These are phyloP conservation scores for Patellaria atrata DNA, from an alignment of 495 filamentous ascomycete species.

Conservation along the genomic window DNA sequence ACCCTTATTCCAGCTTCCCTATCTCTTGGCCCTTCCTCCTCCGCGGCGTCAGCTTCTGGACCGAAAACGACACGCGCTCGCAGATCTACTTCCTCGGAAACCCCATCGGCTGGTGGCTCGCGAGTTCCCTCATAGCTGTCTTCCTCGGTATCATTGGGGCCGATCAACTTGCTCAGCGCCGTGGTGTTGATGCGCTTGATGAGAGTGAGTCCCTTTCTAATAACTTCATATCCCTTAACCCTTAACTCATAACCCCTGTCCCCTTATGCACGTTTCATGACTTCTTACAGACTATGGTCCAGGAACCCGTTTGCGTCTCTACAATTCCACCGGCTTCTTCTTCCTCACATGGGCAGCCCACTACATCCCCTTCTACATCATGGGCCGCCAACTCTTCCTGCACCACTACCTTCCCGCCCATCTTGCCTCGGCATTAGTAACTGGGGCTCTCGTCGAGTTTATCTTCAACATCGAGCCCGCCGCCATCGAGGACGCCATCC, in stretches of 20 bases:
- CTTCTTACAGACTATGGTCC: constrained; percentile 5
- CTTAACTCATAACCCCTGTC: constrained; percentile 2
- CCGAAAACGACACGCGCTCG: constrained; percentile 84
- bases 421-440: constrained; percentile 79
- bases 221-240: constrained; percentile 4
- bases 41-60: constrained; percentile 98
- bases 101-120: constrained; percentile 94
- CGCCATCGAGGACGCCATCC: constrained; percentile 28
- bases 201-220: constrained; percentile 52
- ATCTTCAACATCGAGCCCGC: constrained; percentile 81
- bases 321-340: constrained; percentile 97
- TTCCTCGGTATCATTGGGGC: constrained; percentile 86
- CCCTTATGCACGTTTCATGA: background rate
- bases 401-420: constrained; percentile 79
- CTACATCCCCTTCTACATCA: constrained; percentile 61
- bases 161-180: constrained; percentile 81
- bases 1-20: constrained; percentile 89
- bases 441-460: constrained; percentile 93
- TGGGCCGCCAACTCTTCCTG: constrained; percentile 62
- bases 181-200: constrained; percentile 87
- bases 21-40: constrained; percentile 96
- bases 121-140: constrained; percentile 79
- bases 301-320: constrained; percentile 84
- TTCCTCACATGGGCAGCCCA: constrained; percentile 77
- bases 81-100: constrained; percentile 99